Evolutionary conservation across 257 asterid genomes (phyloP), one percentile per base, ranked within the genome.

Genomic region (Penstemon barbatus): DNA sequence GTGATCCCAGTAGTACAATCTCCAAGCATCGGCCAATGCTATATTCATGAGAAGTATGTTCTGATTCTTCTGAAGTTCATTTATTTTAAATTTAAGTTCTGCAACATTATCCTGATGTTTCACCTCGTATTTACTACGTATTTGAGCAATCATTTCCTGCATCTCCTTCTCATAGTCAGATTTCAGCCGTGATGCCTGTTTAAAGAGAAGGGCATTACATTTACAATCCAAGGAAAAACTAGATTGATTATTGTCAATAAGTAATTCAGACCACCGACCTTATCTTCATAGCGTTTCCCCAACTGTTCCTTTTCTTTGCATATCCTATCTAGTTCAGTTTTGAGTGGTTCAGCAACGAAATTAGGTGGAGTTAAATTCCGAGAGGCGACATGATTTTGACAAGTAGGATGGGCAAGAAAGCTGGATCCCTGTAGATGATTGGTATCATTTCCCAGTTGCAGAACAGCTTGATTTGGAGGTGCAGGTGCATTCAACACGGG

Each of bases 101-200:
- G 82, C 58, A 66, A 79, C 85, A 64, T 84, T 72, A 49, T 83
- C 87, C 75, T 73, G 76, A 58, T 59, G 54, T 75, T 84, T 92
- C 76, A 74, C 72, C 48, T 80, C 76, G 19, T 84, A 89, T 61
- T 84, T 82, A 5, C 36, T 64, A 33, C 70, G 82, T 60, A 89
- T 68, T 80, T 84, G 77, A 68, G 83, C 77, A 63, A 69, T 37
- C 70, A 66, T 41, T 75, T 88, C 89, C 69, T 60, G 75, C 7
- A 87, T 74, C 85, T 87, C 92, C 82, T 81, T 89, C 73, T 75
- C 87, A 65, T 80, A 75, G 12, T 86, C 89, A 60, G 87, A 80
- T 72, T 75, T 72, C 74, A 84, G 67, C 63, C 6, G 74, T 52
- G 54, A 64, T 13, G 76, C 76, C 98, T 92, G 87, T 68, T 54